Evolutionary conservation across 179 eudicot species (phyloP), one percentile per base, ranked within the genome.

Genomic region (Corrigiola litoralis): DNA sequence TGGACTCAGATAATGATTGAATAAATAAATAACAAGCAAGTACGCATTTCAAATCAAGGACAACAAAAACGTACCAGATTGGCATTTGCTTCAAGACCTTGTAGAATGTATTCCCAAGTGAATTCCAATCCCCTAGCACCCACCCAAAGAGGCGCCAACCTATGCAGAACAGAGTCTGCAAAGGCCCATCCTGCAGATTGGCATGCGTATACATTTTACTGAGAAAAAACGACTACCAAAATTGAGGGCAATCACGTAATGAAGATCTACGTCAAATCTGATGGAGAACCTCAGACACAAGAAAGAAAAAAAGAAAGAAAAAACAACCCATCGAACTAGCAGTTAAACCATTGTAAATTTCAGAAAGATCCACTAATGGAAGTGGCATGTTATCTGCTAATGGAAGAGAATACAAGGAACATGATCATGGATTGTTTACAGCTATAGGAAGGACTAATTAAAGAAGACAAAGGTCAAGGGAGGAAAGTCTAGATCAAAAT

Each of bases 51-150:
- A n/a, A n/a, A n/a, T n/a, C 5, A 4, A 36, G 4, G 24, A 58
- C 24, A 18, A 61, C 27, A 50, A 31, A 68, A 63, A 24, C 62
- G 25, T 83, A 94, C 99, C 89, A 94, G 77, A 77, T 90, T 87
- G 34, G 97, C 97, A 86, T 94, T 94, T 69, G 99, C 94, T 88
- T 94, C 99, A 65, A 94, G 91, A 67, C 99, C 99, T 76, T 94
- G 99, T 61, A 90, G 77, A 68, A 94, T 73, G 73, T 77, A 94
- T 58, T 90, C 99, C 97, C 95, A 94, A 25, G 97, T 94, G 59
- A 90, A 94, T 71, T 94, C 99, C 46, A 90, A 72, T 53, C 97
- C 99, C 78, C 97, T 90, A 47, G 99, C 99, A 61, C 96, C 99
- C 52, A 90, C 85, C 99, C 99, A 94, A 67, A 94, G 99, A 37